A percentile compares a stretch with the other conserved stretches of the same genome.
Evolutionary conservation across 2,329 filamentous ascomycete species (phyloP).

Genomic region (Fusarium setosum): DNA sequence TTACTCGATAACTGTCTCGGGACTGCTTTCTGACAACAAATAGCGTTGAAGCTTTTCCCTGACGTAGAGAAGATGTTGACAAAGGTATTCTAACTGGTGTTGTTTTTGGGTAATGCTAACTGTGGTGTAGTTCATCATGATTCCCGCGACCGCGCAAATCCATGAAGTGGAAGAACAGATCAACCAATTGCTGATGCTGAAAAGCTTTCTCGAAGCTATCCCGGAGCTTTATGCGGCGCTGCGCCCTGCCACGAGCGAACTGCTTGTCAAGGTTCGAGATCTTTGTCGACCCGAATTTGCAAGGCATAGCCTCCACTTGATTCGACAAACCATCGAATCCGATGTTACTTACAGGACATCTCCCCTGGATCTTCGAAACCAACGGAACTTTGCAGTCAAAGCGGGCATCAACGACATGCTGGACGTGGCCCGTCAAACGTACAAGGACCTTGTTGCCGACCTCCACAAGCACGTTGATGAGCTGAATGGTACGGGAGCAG

Average conservation of each 20-base stretch:
- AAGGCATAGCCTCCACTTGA: slow-evolving; percentile 69
- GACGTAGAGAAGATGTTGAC: slow-evolving; percentile 87
- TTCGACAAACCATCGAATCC: slow-evolving; percentile 79
- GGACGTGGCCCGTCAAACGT: slow-evolving; percentile 88
- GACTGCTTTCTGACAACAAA: background rate
- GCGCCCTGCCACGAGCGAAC: slow-evolving; percentile 68
- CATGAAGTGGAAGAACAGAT: slow-evolving; percentile 82
- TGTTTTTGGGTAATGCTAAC: background rate
- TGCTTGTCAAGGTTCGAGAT: slow-evolving; percentile 75
- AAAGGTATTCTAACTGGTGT: slow-evolving; percentile 60
- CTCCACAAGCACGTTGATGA: slow-evolving; percentile 76
- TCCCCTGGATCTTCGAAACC: slow-evolving; percentile 88
- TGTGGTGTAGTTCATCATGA: slow-evolving; percentile 74
- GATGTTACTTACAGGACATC: slow-evolving; percentile 83
- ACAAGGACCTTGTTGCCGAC: slow-evolving; percentile 88
- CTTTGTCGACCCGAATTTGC: slow-evolving; percentile 75
- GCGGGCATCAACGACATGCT: slow-evolving; percentile 86
- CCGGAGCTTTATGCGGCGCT: slow-evolving; percentile 76
- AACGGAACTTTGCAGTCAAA: slow-evolving; percentile 90
- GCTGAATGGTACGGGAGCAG: slow-evolving; percentile 67
- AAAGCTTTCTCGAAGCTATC: slow-evolving; percentile 80
- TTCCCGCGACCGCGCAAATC: slow-evolving; percentile 74
- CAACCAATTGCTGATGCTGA: slow-evolving; percentile 88
- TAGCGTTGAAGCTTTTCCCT: slow-evolving; percentile 77
- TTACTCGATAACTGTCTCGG: fast-evolving